Evolutionary conservation across 257 asterid genomes (phyloP).

Genomic region (Solanum medicagineum): DNA sequence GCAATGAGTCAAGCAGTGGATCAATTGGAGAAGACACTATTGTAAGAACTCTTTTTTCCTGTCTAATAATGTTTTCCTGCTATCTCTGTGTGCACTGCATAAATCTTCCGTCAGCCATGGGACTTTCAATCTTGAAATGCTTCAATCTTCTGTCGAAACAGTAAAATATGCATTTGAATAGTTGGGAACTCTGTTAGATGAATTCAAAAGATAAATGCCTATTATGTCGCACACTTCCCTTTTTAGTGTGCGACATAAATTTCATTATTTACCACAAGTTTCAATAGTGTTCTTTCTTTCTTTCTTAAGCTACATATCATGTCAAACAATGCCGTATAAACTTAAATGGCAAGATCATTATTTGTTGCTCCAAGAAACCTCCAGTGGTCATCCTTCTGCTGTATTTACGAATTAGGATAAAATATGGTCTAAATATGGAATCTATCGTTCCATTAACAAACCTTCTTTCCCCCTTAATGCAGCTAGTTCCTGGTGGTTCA

Average conservation of each 20-base stretch:
- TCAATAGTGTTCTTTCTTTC: too few relatives aligned
- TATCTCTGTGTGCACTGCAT: neutral
- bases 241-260: neutral
- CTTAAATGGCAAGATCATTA: too few relatives aligned
- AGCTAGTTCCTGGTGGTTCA: too few relatives aligned
- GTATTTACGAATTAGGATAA: too few relatives aligned
- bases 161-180: neutral
- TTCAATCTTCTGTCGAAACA: neutral
- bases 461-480: too few relatives aligned
- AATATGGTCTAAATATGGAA: too few relatives aligned
- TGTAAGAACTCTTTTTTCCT: neutral
- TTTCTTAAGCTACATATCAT: too few relatives aligned
- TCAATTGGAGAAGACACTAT: neutral
- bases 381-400: too few relatives aligned
- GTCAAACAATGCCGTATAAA: too few relatives aligned
- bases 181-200: neutral
- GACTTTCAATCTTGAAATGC: neutral
- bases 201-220: neutral
- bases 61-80: neutral
- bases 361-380: too few relatives aligned
- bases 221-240: neutral
- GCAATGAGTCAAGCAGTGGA: slow-evolving; percentile 4
- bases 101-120: neutral
- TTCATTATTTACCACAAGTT: too few relatives aligned
- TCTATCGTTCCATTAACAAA: too few relatives aligned